Conservation (phyloP, 495 filamentous ascomycete species). For the Hypoxylon intermedium region DNA sequence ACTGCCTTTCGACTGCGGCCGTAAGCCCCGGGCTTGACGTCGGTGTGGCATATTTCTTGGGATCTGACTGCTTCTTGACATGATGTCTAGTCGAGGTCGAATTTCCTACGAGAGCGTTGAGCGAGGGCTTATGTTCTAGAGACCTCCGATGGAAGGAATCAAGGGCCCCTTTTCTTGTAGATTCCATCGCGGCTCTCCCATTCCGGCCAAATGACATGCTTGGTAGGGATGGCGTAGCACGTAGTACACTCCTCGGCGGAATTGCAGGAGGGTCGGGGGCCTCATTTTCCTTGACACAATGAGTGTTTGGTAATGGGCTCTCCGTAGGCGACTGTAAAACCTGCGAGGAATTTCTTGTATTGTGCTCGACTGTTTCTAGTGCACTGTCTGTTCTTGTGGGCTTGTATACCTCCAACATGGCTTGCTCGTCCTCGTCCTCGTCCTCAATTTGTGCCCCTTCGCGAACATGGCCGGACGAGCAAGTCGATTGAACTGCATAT, state of each 20-base stretch:
- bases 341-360: conserved; percentile 47
- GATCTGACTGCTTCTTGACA: conserved; percentile 33
- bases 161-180: conserved; percentile 5
- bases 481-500: conserved; percentile 47
- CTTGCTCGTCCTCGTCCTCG: conserved; percentile 52
- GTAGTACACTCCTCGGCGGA: not conserved
- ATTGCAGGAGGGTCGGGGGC: conserved; percentile 1
- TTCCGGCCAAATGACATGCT: conserved; percentile 14
- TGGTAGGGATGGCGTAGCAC: conserved; percentile 13
- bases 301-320: conserved; percentile 26
- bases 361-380: conserved; percentile 25
- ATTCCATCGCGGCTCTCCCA: conserved; percentile 9
- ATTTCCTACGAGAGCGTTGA: conserved; percentile 44
- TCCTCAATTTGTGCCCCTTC: conserved; percentile 66
- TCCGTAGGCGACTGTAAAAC: conserved; percentile 48
- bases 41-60: conserved; percentile 6
- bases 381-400: conserved; percentile 17
- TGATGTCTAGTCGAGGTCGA: conserved; percentile 24
- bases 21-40: conserved; percentile 46
- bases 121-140: conserved; percentile 32
- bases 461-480: conserved; percentile 58
- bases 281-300: conserved; percentile 29
- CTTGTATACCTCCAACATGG: conserved; percentile 24
- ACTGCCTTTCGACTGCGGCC: conserved; percentile 45
- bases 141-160: conserved; percentile 20